phyloP scores from a whole-genome alignment of 2,329 filamentous ascomycete species.

The Periconia sp. region DNA sequence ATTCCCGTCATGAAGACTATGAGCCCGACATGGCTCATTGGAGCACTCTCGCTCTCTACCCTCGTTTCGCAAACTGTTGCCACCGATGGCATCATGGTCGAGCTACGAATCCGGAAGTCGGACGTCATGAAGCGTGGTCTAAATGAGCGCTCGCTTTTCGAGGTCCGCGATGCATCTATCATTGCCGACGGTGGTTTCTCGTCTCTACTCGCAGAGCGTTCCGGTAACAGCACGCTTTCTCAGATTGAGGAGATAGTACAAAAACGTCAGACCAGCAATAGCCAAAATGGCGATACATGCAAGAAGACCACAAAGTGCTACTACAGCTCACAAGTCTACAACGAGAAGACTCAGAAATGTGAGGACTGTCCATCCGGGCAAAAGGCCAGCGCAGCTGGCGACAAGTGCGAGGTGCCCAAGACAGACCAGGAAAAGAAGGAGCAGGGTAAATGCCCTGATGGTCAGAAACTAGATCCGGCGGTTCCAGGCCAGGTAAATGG shows the following conservation, averaged over 20 bases:
- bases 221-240: background rate
- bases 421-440: conserved; percentile 5
- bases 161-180: background rate
- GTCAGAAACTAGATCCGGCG: conserved; percentile 1
- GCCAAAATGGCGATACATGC: background rate
- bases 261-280: no score
- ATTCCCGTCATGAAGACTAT: conserved; percentile 2
- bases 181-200: conserved; percentile 1
- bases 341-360: conserved; percentile 3
- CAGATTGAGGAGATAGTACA: conserved; percentile 2
- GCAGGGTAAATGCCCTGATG: conserved; percentile 8
- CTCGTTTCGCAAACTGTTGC: background rate
- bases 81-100: conserved; percentile 4
- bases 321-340: no score
- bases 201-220: background rate
- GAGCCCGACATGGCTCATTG: background rate
- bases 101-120: conserved; percentile 2
- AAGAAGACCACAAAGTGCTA: no score
- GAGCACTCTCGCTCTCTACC: conserved; percentile 1
- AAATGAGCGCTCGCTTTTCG: background rate
- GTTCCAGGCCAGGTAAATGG: conserved; percentile 3
- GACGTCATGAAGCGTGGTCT: no score
- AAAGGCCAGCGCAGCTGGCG: background rate
- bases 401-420: conserved; percentile 1
- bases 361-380: no score